Evolutionary conservation across 2,329 filamentous ascomycete species (phyloP), one percentile per base, ranked within the genome.

Genomic region (Penicillium palitans): DNA sequence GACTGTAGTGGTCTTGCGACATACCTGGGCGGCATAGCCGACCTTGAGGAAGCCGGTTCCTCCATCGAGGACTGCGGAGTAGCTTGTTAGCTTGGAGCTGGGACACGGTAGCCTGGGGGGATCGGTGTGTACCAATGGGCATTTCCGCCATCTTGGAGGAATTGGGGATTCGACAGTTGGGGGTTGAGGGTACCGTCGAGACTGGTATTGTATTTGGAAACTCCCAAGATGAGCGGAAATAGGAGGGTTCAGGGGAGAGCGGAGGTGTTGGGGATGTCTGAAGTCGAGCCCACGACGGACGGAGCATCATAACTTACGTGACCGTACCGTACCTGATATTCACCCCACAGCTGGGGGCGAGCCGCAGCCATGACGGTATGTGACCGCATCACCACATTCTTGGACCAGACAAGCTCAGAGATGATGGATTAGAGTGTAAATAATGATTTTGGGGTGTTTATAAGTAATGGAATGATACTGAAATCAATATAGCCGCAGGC

Each of bases 1-100:
- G 9, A 48, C 19, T 31, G 19, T 35, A 31, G 27, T 17, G 33
- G 13, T 8, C 6, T 7, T 59, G 55, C 50, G 57, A 64, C 80
- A 68, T 79, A 89, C 87, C 81, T 89, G 93, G 73, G 90, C 95
- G 74, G 95, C 95, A 83, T 98, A 99, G 78, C 95, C 95, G 81
- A 96, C 95, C 82, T 99, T 99, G 79, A 99, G 89, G 85, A 99
- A 99, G 80, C 95, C 95, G 76, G 95, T 99, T 80, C 95, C 95
- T 85, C 95, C 95, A 84, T 99, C 95, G 85, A 99, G 93, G 76
- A 99, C 95, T 98, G 76, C 46, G 57, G 62, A 59, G 61, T 63
- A 53, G 70, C 74, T 69, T 74, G 70, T 67, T 65, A 65, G 58
- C 62, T 64, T 62, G 60, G 58, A 57, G 59, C 58, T 59, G 61